Conservation (phyloP, 306 rosid genomes). For the Bauhinia variegata region DNA sequence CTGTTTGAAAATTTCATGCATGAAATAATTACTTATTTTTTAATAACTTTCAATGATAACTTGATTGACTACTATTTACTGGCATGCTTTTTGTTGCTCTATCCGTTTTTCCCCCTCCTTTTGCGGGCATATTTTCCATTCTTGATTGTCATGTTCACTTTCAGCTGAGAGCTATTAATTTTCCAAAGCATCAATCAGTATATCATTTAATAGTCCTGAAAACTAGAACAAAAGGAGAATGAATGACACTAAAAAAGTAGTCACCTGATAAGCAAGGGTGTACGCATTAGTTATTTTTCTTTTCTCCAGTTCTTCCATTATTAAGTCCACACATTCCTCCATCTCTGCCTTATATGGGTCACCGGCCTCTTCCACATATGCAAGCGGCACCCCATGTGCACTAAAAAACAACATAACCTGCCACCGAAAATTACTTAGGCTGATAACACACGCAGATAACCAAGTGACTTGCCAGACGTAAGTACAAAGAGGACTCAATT, state of each 20-base stretch:
- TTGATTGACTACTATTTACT: slow-evolving; percentile 4
- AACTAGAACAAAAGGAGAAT: slow-evolving; percentile 7
- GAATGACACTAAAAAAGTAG: neutral
- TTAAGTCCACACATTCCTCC: slow-evolving; percentile 95
- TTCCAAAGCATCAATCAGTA: slow-evolving; percentile 10
- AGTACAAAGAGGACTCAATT: slow-evolving; percentile 1
- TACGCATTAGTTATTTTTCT: slow-evolving; percentile 70
- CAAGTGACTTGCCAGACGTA: slow-evolving; percentile 9
- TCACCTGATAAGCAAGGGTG: slow-evolving; percentile 96
- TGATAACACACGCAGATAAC: slow-evolving; percentile 29
- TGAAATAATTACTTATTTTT: slow-evolving; percentile 17
- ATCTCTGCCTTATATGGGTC: slow-evolving; percentile 98
- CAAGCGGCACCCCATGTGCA: slow-evolving; percentile 97
- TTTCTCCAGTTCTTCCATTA: slow-evolving; percentile 89
- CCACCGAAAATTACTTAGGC: slow-evolving; percentile 28
- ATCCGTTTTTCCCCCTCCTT: neutral
- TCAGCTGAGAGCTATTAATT: neutral
- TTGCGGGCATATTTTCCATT: slow-evolving; percentile 15
- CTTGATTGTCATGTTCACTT: neutral
- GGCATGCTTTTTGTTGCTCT: slow-evolving; percentile 13
- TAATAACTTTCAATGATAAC: slow-evolving; percentile 16
- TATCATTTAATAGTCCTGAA: slow-evolving; percentile 1
- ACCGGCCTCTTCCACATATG: slow-evolving; percentile 97
- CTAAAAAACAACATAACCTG: slow-evolving; percentile 93
- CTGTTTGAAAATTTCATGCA: slow-evolving; percentile 13